Percentiles rank a stretch among this genome's conserved stretches.
phyloP scores from a whole-genome alignment of 1,284 basidiomycete species.

The Rhizopogon parksii region DNA sequence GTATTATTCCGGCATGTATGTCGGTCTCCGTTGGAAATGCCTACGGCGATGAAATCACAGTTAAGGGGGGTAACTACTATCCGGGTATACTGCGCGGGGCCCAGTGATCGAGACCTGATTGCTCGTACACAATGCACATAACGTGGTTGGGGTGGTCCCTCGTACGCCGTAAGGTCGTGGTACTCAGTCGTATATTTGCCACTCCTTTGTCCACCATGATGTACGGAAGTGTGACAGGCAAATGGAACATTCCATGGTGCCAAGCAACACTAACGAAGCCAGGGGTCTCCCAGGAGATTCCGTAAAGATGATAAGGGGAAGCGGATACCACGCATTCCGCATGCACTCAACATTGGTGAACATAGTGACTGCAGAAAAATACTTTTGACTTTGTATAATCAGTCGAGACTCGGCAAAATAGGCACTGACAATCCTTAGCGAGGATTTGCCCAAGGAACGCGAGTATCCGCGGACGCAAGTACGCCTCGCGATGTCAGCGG shows the following conservation, averaged over 20 bases:
- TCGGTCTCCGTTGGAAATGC: not conserved
- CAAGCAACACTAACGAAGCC: not conserved
- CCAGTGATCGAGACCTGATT: not conserved
- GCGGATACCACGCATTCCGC: not conserved
- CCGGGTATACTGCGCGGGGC: not conserved
- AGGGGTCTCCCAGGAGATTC: not conserved
- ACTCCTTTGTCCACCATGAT: not conserved
- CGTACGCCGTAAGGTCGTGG: not conserved
- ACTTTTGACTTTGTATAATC: not conserved
- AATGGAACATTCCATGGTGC: not conserved
- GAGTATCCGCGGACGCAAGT: not conserved
- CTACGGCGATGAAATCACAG: not conserved
- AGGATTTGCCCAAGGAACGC: not conserved
- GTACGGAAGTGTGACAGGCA: not conserved
- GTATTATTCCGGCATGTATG: not conserved
- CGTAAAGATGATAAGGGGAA: constrained; percentile 1
- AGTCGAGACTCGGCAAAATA: not conserved
- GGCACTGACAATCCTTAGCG: not conserved
- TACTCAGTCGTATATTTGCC: not conserved
- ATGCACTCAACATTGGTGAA: not conserved
- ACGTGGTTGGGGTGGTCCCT: not conserved
- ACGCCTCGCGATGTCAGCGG: not conserved
- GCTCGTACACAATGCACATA: not conserved
- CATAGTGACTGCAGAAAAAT: not conserved
- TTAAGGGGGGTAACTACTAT: not conserved